Base-by-base conservation (phyloP, 73 alveolate species). In the Breviolum minutum region DNA sequence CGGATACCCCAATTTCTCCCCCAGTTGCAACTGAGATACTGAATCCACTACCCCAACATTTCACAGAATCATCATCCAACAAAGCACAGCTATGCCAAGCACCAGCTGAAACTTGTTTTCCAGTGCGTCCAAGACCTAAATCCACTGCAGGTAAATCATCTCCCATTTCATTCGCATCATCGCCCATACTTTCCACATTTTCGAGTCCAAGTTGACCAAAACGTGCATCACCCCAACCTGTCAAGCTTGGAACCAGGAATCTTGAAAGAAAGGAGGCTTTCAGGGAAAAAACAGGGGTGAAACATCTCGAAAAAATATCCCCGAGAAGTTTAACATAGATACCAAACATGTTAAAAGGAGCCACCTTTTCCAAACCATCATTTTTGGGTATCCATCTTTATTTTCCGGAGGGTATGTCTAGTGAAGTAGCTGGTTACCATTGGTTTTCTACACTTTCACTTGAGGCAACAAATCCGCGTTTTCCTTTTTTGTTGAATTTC, bases 21-120 rank as follows among this genome's bases (percentile, higher is more conserved):
- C 77, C 17, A 68, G 17, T 68, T 14, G 24, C 24, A 14, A 17
- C 77, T 22, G 24, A 79, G 87, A 63, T 11, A 32, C 87, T 79
- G 87, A 79, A 29, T 27, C 87, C 87, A 79, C 54, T 77, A 12
- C 94, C 94, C 74, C 74, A 84, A 40, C 94, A 84, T 61, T 84
- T 84, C 79, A 62, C 68, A 19, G 79, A 61, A 8, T 8, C 24
- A 62, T 84, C 77, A n/a, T 84, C 77, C 94, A 84, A 63, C 94
- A 84, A 61, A 48, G 94, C 94, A 27, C 94, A 84, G 79, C 74
- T 84, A 29, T 84, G 77, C 61, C 68, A 54, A 19, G 61, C 61
- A 60, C 79, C 94, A 10, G 62, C 40, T 7, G 77, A 19, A 22
- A 84, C 63, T 22, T 20, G 54, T 29, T 11, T 29, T 2, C 62